Base-by-base conservation (phyloP, 2,329 filamentous ascomycete species). In the Botrytis sinoallii region DNA sequence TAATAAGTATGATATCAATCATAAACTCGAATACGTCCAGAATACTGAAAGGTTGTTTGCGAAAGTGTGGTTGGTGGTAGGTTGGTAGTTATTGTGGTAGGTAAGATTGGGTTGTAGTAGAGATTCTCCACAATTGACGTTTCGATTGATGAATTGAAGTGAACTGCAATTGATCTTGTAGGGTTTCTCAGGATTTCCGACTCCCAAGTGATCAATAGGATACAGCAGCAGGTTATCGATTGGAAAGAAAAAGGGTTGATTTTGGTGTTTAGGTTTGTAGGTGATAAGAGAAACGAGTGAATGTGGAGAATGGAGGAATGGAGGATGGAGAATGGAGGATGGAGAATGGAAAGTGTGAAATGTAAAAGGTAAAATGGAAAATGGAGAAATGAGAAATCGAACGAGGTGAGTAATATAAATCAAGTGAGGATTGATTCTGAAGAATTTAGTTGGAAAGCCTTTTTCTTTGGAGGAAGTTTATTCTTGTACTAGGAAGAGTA, bases 301-400 rank as follows among this genome's bases (percentile, higher is more conserved):
- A 68, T 68, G 66, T 68, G 66, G 66, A 68, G 66, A 68, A 68
- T 40, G 65, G 46, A 25, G 20, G 32, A 29, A 38, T 35, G 64
- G 35, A 25, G 57, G 8, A 67, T 67, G 22, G 46, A 35, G 57
- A 25, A 32, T 61, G 59, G 55, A 32, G 16, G 5, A 10, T 59
- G 59, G 59, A 22, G 10, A 38, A 4, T 61, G 32, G 32, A 22
- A 2, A 16, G 3, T 60, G 59, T 22, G 14, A 0, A 9, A 40
- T 32, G 52, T 32, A 22, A 25, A 0, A 18, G 16, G 52, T 6
- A 18, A 16, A 25, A 7, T 61, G 10, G 32, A 14, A 22, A 18
- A 6, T n/a, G 25, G 12, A 38, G 35, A 38, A 40, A 38, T 40
- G 57, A 60, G 16, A 38, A n/a, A n/a, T 61, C 9, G 32, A 25